phyloP scores from a whole-genome alignment of 106 monocot genomes.

The Dendrobium huoshanense region DNA sequence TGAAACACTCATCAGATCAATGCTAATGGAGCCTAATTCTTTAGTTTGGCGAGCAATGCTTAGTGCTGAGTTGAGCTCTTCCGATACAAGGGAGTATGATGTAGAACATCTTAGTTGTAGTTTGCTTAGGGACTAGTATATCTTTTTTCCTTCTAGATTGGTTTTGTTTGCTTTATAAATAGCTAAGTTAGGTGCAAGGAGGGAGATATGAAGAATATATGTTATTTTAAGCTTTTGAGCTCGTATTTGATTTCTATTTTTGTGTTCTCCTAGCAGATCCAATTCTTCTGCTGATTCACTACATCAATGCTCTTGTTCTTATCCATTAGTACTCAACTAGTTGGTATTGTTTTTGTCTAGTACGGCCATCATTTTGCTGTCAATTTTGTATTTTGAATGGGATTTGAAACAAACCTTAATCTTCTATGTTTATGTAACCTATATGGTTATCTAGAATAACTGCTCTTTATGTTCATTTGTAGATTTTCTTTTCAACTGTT shows the following conservation, averaged over 20 bases:
- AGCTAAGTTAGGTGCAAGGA: too few relatives aligned
- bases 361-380: background rate
- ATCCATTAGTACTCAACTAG: background rate
- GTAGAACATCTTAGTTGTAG: too few relatives aligned
- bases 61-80: slow-evolving; percentile 9
- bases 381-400: background rate
- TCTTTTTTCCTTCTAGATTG: too few relatives aligned
- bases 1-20: slow-evolving; percentile 28
- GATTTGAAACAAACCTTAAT: background rate
- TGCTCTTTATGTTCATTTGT: background rate
- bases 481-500: background rate
- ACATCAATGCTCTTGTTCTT: too few relatives aligned
- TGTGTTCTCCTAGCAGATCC: too few relatives aligned
- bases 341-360: background rate
- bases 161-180: too few relatives aligned
- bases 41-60: slow-evolving; percentile 80
- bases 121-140: too few relatives aligned
- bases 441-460: background rate
- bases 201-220: too few relatives aligned
- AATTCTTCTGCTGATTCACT: too few relatives aligned
- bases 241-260: too few relatives aligned
- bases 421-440: background rate
- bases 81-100: too few relatives aligned
- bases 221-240: too few relatives aligned
- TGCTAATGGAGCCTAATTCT: slow-evolving; percentile 52